Conservation (phyloP, 1,284 basidiomycete species). For the Fomitopsis pinicola region DNA sequence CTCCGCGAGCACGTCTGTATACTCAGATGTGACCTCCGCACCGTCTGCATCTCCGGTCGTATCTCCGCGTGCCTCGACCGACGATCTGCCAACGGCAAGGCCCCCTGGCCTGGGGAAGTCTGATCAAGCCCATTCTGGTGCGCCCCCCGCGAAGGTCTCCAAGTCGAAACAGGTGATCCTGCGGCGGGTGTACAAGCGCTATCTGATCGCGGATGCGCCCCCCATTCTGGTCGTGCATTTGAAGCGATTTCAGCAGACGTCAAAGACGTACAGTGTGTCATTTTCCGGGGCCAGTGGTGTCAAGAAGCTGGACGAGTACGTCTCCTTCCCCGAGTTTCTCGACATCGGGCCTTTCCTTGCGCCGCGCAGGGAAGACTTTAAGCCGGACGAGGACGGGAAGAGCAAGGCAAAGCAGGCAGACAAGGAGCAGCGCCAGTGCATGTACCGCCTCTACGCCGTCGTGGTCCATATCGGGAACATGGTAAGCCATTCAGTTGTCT, state of each 20-base stretch:
- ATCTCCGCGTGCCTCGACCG: constrained; percentile 28
- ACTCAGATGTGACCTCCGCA: constrained; percentile 34
- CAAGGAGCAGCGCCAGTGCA: constrained; percentile 37
- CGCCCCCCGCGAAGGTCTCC: constrained; percentile 27
- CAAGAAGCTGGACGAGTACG: constrained; percentile 85
- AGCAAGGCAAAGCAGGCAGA: constrained; percentile 23
- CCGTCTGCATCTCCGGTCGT: constrained; percentile 35
- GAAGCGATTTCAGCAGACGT: constrained; percentile 86
- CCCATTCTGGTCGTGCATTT: constrained; percentile 90
- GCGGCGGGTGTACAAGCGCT: constrained; percentile 88
- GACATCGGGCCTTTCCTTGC: constrained; percentile 86
- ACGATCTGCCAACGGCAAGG: constrained; percentile 14
- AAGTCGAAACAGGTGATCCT: constrained; percentile 64
- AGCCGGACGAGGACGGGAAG: constrained; percentile 36
- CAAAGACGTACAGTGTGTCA: constrained; percentile 44
- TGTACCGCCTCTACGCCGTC: constrained; percentile 77
- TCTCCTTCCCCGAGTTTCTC: constrained; percentile 83
- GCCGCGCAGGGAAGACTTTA: constrained; percentile 73
- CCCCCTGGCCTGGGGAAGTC: neutral
- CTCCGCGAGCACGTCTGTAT: constrained; percentile 25
- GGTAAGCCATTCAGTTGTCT: constrained; percentile 41
- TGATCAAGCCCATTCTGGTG: neutral
- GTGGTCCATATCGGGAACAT: constrained; percentile 91
- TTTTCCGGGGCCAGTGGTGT: constrained; percentile 54
- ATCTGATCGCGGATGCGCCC: constrained; percentile 83